phyloP scores from a whole-genome alignment of 768 basidiomycete genomes.

The Psilocybe sp. region DNA sequence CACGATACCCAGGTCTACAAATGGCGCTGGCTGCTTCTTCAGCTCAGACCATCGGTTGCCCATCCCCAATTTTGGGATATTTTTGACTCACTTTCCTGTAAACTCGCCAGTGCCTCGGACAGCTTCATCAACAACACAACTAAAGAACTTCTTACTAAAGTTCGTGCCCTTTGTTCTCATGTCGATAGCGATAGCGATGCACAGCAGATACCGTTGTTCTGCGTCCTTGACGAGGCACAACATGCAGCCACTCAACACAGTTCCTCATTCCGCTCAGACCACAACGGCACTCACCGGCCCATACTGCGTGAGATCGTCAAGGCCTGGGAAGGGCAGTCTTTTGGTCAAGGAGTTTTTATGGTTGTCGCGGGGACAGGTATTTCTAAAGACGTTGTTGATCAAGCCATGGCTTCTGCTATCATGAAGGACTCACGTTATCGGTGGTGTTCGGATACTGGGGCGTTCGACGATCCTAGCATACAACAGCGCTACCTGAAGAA shows the following conservation, averaged over 20 bases:
- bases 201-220: conserved; percentile 35
- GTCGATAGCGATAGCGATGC: conserved; percentile 5
- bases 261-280: conserved; percentile 35
- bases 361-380: conserved; percentile 45
- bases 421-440: conserved; percentile 46
- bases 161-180: conserved; percentile 25
- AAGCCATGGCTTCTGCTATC: conserved; percentile 42
- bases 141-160: conserved; percentile 26
- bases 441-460: conserved; percentile 43
- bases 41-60: conserved; percentile 36
- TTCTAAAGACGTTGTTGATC: conserved; percentile 41
- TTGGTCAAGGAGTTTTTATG: conserved; percentile 40
- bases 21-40: conserved; percentile 39
- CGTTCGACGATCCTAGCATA: conserved; percentile 31
- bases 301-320: conserved; percentile 41
- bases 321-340: conserved; percentile 36
- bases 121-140: conserved; percentile 33
- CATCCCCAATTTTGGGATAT: conserved; percentile 37
- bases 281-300: conserved; percentile 31
- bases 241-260: conserved; percentile 37
- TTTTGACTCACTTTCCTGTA: conserved; percentile 35
- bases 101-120: conserved; percentile 30
- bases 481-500: conserved; percentile 35
- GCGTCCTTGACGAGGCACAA: conserved; percentile 45
- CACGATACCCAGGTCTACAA: conserved; percentile 16